These are phyloP conservation scores for Fusarium setosum DNA, from an alignment of 2,329 filamentous ascomycete genomes.

Conservation along the genomic window DNA sequence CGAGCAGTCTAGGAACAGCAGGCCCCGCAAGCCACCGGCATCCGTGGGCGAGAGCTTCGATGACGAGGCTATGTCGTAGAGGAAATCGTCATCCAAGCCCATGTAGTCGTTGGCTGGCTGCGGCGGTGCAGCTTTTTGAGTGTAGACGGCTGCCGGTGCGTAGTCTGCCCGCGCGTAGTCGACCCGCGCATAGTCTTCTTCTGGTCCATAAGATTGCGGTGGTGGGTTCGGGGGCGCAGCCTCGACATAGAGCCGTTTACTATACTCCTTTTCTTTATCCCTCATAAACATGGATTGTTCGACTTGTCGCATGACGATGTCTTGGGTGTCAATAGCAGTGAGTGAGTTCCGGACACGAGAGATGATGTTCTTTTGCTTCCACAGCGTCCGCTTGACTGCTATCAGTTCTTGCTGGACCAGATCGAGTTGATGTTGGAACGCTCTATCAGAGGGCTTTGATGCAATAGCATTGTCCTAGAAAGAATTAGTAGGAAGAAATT, in stretches of 20 bases:
- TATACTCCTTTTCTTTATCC: conserved; percentile 11
- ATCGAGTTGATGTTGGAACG: conserved; percentile 54
- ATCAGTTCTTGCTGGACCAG: conserved; percentile 55
- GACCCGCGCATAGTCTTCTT: conserved; percentile 15
- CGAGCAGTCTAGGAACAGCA: conserved; percentile 54
- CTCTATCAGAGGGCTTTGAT: conserved; percentile 53
- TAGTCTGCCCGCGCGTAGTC: conserved; percentile 9
- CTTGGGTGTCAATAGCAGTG: conserved; percentile 23
- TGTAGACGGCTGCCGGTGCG: background rate
- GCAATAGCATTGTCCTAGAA: conserved; percentile 53
- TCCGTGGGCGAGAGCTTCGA: conserved; percentile 52
- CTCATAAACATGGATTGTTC: conserved; percentile 21
- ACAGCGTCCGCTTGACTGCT: conserved; percentile 50
- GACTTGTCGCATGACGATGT: conserved; percentile 20
- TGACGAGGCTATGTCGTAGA: conserved; percentile 42
- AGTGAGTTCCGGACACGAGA: conserved; percentile 40
- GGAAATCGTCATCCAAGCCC: conserved; percentile 38
- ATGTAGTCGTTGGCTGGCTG: conserved; percentile 34
- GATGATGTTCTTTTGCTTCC: conserved; percentile 47
- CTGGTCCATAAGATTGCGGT: conserved; percentile 12
- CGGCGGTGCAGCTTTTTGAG: background rate
- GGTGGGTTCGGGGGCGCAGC: background rate
- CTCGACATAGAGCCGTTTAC: conserved; percentile 13
- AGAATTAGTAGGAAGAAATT: conserved; percentile 20
- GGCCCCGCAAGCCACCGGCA: conserved; percentile 50